Evolutionary conservation across 2,329 filamentous ascomycete genomes (phyloP), one percentile per base, ranked within the genome.

Genomic region (Aspergillus novoparasiticus): DNA sequence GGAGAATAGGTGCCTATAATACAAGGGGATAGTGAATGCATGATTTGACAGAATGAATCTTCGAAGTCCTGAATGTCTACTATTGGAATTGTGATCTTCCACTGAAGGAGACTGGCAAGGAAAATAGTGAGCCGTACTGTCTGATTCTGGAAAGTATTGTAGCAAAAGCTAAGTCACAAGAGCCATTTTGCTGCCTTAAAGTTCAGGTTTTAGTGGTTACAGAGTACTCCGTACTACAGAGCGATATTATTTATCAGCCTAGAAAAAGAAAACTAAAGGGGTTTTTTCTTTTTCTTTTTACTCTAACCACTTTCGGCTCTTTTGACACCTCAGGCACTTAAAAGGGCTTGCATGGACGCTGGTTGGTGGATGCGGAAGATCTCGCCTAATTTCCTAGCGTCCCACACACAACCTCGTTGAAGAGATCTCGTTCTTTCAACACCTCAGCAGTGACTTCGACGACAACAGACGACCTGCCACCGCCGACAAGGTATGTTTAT

Each of bases 401-500:
- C 76, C 76, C 78, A 79, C 78, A 80, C 77, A 80, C 75, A 78
- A 73, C 69, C 68, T 69, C 68, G 64, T 69, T 69, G 68, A 69
- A 72, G 63, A 68, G 63, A 68, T 68, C 71, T 74, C 67, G 65
- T 65, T 71, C 66, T 68, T 76, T 68, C 70, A 78, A 73, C 72
- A 75, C 76, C 75, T 71, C 68, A 72, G 69, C 72, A 72, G 73
- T 72, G 76, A 79, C 76, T 75, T 76, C 77, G 76, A 79, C 77
- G 73, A 77, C 72, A 76, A 78, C 71, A 74, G 77, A 78, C 77
- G 72, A 79, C 77, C 70, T 70, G 71, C 75, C 72, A 77, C 73
- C 19, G 76, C 76, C 79, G 78, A 79, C 78, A 80, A 80, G 78
- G 78, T 80, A 76, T 72, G 78, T 70, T 66, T 57, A n/a, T 39